phyloP scores from a whole-genome alignment of 331 rosid genomes.

The Spiraea crenata region DNA sequence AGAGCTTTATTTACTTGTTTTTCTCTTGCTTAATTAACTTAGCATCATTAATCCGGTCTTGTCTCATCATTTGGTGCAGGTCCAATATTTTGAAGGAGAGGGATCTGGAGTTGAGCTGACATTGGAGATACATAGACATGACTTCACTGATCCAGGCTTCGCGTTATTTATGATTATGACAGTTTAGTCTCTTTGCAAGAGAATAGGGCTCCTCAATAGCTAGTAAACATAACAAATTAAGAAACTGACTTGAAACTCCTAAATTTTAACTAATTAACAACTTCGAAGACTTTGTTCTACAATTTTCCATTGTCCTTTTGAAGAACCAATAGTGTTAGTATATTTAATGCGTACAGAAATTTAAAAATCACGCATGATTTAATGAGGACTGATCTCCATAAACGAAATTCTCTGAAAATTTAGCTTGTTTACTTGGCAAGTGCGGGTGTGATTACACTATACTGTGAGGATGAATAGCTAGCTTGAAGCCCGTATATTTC shows the following conservation, averaged over 20 bases:
- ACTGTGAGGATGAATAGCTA: background rate
- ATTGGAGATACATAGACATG: no score
- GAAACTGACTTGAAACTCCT: background rate
- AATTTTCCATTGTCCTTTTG: background rate
- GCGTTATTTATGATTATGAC: no score
- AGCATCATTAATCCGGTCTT: background rate
- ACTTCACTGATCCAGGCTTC: background rate
- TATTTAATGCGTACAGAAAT: background rate
- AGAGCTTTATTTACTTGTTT: background rate
- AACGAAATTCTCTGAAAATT: background rate
- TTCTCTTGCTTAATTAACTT: background rate
- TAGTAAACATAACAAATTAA: background rate
- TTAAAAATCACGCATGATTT: background rate
- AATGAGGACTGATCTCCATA: background rate
- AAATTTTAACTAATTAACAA: background rate
- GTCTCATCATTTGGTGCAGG: background rate
- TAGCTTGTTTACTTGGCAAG: background rate
- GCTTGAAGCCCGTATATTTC: background rate
- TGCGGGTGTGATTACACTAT: background rate
- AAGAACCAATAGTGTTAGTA: background rate
- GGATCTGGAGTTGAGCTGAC: conserved; percentile 1
- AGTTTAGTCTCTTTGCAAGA: background rate
- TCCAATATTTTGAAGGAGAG: background rate
- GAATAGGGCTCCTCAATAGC: no score
- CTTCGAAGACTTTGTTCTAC: background rate